Evolutionary conservation across 148 eudicot genomes (phyloP).

Genomic region (Chenopodium suecicum): DNA sequence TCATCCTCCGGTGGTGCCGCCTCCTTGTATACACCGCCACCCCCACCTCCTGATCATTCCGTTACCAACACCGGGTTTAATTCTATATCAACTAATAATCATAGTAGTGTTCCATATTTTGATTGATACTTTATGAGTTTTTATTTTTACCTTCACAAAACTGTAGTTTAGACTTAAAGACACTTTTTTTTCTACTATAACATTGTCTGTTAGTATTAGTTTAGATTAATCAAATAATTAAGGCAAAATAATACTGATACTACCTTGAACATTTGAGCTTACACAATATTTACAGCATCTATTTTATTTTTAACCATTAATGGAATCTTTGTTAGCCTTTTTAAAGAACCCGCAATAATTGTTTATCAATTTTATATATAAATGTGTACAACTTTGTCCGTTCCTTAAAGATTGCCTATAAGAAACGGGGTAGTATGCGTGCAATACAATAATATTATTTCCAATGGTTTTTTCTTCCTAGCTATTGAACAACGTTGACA

Average conservation of each 20-base stretch:
- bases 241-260: neutral
- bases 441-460: too few species aligned
- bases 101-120: constrained; percentile 40
- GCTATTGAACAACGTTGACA: neutral
- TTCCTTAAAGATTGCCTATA: too few species aligned
- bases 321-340: neutral
- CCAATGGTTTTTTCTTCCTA: neutral
- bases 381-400: neutral
- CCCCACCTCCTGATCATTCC: constrained; percentile 18
- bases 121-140: constrained; percentile 22
- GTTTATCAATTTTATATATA: neutral
- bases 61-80: constrained; percentile 33
- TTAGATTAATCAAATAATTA: neutral
- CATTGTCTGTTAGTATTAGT: neutral
- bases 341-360: neutral
- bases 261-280: neutral
- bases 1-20: constrained; percentile 12
- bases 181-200: neutral
- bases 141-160: neutral
- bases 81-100: constrained; percentile 31
- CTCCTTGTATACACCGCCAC: constrained; percentile 41
- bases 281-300: neutral
- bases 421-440: too few species aligned
- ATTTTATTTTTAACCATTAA: neutral
- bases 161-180: neutral